Evolutionary conservation across 1,139 yeast genomes (phyloP), one percentile per base, ranked within the genome.

Genomic region (Eremothecium gossypii): DNA sequence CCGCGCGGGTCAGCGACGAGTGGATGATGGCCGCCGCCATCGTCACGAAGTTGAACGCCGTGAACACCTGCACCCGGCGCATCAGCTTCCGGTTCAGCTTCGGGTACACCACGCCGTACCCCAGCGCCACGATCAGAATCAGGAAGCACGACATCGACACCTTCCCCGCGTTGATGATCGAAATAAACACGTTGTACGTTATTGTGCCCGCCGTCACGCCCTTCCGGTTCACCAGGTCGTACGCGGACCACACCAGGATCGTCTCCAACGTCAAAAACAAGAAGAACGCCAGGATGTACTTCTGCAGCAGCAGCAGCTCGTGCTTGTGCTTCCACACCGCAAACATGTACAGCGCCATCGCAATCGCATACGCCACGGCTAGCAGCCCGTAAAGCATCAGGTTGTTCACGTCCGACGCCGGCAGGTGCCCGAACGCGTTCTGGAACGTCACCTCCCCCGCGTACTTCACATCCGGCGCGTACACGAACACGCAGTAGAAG

Each of bases 21-120:
- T 83, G 70, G 49, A 87, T 66, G 44, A 87, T 74, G 63, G 79
- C 87, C 11, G 77, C 68, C 41, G 81, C 71, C 7, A 86, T 75
- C 37, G 84, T 73, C 13, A 73, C 64, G 58, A 86, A 89, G 57
- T 86, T 93, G 27, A 75, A 66, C 0, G 68, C 81, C 1, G 95
- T 86, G 43, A 87, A 72, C 12, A 85, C 69, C 58, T 86, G 82
- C 62, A 95, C 83, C 60, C 75, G 78, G 56, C 79, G 70, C 96
- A 93, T 87, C 36, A 76, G 61, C 47, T 74, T 76, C 59, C 76
- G 77, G 41, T 87, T 86, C 48, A 93, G 72, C 51, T 87, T 82
- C 41, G 95, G 85, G 49, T 74, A 74, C 33, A 93, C 98, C 42
- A 93, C 91, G 47, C 98, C 96, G 63, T 89, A 93, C 29, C 98